Base-by-base conservation (phyloP, 2,329 filamentous ascomycete species). In the Aspergillus carbonarius region DNA sequence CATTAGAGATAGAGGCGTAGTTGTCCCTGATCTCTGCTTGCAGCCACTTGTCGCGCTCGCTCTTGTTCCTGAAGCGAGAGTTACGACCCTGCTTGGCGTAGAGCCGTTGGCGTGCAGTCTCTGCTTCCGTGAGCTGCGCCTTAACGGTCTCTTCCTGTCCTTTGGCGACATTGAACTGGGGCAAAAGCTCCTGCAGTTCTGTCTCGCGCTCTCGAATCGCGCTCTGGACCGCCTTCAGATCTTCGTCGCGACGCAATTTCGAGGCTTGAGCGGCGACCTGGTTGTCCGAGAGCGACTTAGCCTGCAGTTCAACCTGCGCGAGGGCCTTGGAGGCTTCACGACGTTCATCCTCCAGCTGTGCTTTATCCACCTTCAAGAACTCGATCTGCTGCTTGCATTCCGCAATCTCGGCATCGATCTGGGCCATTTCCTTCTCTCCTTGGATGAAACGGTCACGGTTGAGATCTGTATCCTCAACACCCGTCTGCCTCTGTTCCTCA, bases 1-100 rank as follows among this genome's bases (percentile, higher is more conserved):
- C 89, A 15, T 86, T 88, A 35, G 88, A 88, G 30, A 96, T 81
- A 5, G 90, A 89, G 35, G 85, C 80, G 64, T 92, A 89, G 55
- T 93, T 85, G 35, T 96, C 90, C 46, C 90, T 82, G 57, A 98
- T 91, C 75, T 97, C 90, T 61, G 86, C 83, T 60, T 86, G 86
- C 51, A 99, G 80, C 82, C 86, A 97, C 35, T 86, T 84, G 73
- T 99, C 93, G 44, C 96, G 88, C 72, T 98, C 92, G 8, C 85
- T 84, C 79, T 96, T 96, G 73, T 87, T 96, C 70, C 84, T 89
- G 75, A 96, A 99, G 62, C 92, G 89, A 17, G 90, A 89, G 64
- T 90, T 92, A 47, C 93, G 88, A 44, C 89, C 92, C 76, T 99
- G 93, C 74, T 99, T 99, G 52, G 90, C 91, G 70, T 96, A 91